Evolutionary conservation across 2,329 filamentous ascomycete species (phyloP).

Genomic region (Ceratocystis cubensis): DNA sequence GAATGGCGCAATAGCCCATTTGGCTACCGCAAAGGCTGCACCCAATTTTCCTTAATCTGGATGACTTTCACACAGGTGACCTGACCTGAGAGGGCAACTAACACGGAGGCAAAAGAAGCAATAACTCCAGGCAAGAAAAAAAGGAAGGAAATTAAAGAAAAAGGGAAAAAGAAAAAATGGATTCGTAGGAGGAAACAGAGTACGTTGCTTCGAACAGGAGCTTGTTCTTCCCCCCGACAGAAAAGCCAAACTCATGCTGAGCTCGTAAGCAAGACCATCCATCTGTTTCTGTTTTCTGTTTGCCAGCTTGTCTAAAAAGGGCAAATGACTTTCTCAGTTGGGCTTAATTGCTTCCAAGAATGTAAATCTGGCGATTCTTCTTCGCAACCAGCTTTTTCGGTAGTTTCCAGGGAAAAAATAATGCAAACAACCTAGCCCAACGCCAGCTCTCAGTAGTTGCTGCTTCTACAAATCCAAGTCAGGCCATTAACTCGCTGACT

Average conservation of each 20-base stretch:
- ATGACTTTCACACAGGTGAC: slow-evolving; percentile 12
- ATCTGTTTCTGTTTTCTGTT: not conserved
- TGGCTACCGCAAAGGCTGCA: not conserved
- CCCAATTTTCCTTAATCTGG: not conserved
- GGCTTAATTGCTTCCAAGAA: slow-evolving; percentile 20
- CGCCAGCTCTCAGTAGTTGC: not conserved
- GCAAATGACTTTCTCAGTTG: slow-evolving; percentile 8
- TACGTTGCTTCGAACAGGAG: not conserved
- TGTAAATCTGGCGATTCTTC: slow-evolving; percentile 11
- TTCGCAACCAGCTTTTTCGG: not conserved
- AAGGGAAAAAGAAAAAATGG: not conserved
- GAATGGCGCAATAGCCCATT: slow-evolving; percentile 9
- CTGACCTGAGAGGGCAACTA: slow-evolving; percentile 17
- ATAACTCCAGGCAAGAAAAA: not conserved
- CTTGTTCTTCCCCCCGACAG: not conserved
- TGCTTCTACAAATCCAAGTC: not conserved
- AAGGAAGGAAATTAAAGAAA: no score
- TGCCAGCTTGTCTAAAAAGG: not conserved
- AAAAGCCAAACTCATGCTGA: not conserved
- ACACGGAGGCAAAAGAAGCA: slow-evolving; percentile 12
- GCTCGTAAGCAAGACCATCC: not conserved
- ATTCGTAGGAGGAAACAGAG: not conserved
- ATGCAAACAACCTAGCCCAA: not conserved
- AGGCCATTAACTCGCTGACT: not conserved
- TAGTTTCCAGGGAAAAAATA: not conserved